Percentiles rank a stretch among this genome's conserved stretches.
Evolutionary conservation across 2,329 filamentous ascomycete genomes (phyloP).

Genomic region (Pseudopyrenochaeta lycopersici): DNA sequence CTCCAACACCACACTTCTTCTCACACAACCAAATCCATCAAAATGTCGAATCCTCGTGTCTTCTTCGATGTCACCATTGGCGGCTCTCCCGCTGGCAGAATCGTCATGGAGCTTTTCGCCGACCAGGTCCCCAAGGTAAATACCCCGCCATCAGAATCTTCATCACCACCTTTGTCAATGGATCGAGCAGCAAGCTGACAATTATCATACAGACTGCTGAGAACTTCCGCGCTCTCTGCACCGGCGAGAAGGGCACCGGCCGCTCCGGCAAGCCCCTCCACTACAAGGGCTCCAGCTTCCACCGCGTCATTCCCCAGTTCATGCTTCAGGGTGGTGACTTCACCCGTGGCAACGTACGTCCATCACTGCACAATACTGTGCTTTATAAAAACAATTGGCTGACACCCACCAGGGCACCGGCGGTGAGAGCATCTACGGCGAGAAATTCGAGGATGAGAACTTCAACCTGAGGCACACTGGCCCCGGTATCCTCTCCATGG

Average conservation of each 20-base stretch:
- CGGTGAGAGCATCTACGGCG: slow-evolving; percentile 95
- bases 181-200: slow-evolving; percentile 15
- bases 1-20: slow-evolving; percentile 18
- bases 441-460: slow-evolving; percentile 96
- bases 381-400: slow-evolving; percentile 8
- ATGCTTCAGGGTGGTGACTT: slow-evolving; percentile 99
- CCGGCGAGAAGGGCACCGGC: slow-evolving; percentile 88
- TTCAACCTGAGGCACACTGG: slow-evolving; percentile 91
- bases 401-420: slow-evolving; percentile 61
- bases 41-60: slow-evolving; percentile 68
- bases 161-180: not conserved
- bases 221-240: slow-evolving; percentile 94
- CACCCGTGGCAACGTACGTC: slow-evolving; percentile 84
- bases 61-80: slow-evolving; percentile 93
- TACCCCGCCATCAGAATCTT: slow-evolving; percentile 33
- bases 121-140: slow-evolving; percentile 72
- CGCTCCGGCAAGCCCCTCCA: slow-evolving; percentile 84
- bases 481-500: slow-evolving; percentile 95
- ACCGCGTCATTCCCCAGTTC: slow-evolving; percentile 96
- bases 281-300: slow-evolving; percentile 92
- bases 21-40: slow-evolving; percentile 26
- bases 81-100: slow-evolving; percentile 74
- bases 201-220: slow-evolving; percentile 73
- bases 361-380: not conserved
- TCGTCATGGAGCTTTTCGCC: slow-evolving; percentile 78